Evolutionary conservation across 148 eudicot species (phyloP), one percentile per base, ranked within the genome.

Genomic region (Vaccinium myrtillus): DNA sequence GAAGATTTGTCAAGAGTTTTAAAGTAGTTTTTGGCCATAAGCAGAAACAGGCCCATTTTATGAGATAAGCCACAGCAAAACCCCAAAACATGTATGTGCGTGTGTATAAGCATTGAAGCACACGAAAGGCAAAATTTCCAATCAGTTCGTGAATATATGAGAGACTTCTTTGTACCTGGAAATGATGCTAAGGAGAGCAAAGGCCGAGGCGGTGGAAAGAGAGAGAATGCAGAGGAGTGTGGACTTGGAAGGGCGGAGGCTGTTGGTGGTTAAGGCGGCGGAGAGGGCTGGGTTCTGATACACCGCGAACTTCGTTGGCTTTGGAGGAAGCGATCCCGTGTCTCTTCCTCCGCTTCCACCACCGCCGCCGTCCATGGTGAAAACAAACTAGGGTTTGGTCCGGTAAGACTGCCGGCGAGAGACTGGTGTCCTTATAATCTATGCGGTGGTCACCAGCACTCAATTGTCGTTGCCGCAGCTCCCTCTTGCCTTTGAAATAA

Each of bases 231-330:
- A 63, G 82, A 91, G 53, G 84, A 95, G 85, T 25, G 92, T 87
- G n/a, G 91, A 89, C 15, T 61, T 83, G n/a, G 91, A 79, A 81
- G 98, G 98, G 51, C 98, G 96, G 88, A 91, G 90, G 74, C 95
- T 94, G 90, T 87, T 88, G 87, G 95, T 83, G 80, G 95, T 91
- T 8, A 96, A 92, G 46, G 98, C 98, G 69, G 96, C 93, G 71
- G 98, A 92, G 87, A 96, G 82, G 10, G 94, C 91, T 9, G 93
- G 88, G 83, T 96, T 96, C 88, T 89, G 94, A 82, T 96, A 96
- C 80, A 90, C 96, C 2, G 89, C 78, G 89, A 96, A 96, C 84
- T 93, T 92, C 1, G 88, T 87, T 1, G 91, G 92, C 87, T 89
- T 85, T 73, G 84, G 82, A 27, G 85, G 63, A 39, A 83, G 23